Conservation (phyloP, 768 basidiomycete genomes). For the Floccularia luteovirens region DNA sequence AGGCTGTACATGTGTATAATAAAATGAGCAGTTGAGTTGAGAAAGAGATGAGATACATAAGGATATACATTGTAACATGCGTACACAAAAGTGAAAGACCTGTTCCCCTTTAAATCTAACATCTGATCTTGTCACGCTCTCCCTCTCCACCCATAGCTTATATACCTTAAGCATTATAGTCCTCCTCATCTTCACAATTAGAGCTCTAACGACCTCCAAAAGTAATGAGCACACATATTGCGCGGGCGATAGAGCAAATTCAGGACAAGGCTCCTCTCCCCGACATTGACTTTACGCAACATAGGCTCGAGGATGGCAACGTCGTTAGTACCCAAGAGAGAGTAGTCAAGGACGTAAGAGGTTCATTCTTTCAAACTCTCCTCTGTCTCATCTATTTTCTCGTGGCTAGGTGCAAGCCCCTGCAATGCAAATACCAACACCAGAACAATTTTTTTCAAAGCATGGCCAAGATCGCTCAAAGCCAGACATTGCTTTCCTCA, state of each 20-base stretch:
- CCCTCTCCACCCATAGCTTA: too few relatives aligned
- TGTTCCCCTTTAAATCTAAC: too few relatives aligned
- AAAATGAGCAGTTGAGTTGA: too few relatives aligned
- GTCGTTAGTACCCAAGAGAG: constrained; percentile 90
- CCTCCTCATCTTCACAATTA: too few relatives aligned
- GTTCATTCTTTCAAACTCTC: not conserved
- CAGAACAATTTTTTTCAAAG: constrained; percentile 86
- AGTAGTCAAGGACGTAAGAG: constrained; percentile 87
- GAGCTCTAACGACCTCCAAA: constrained; percentile 6
- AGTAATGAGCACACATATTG: constrained; percentile 46
- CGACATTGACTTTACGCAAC: constrained; percentile 85
- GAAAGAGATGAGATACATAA: too few relatives aligned
- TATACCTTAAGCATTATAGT: too few relatives aligned
- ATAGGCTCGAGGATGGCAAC: constrained; percentile 88
- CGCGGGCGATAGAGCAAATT: constrained; percentile 64
- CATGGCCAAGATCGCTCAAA: constrained; percentile 72
- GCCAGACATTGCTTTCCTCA: constrained; percentile 93
- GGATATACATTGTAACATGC: too few relatives aligned
- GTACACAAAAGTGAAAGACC: too few relatives aligned
- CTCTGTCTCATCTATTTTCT: not conserved
- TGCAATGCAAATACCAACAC: constrained; percentile 86
- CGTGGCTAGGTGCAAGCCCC: constrained; percentile 86
- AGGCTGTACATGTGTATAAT: too few relatives aligned
- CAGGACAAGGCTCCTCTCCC: constrained; percentile 42
- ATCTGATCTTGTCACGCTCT: too few relatives aligned